Base-by-base conservation (phyloP, 805 yeast species). In the Saccharomycopsis sp. region DNA sequence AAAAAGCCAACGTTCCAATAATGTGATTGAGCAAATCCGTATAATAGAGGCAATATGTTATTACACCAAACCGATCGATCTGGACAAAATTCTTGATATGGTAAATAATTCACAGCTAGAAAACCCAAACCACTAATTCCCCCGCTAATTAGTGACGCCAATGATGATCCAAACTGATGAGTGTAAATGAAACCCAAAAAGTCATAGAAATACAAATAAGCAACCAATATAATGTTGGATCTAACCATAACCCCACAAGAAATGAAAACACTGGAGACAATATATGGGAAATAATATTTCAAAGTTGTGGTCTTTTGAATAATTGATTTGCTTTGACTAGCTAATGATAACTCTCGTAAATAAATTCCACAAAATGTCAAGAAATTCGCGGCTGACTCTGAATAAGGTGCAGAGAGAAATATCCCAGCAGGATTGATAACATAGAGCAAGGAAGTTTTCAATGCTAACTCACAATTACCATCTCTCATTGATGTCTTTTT, bases 1-100 rank as follows among this genome's bases (percentile, higher is more conserved):
- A 93, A 60, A 42, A 89, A 76, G 0, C 98, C 97, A 36, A 69
- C 72, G 53, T 79, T 74, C 98, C 98, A 93, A 60, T 90, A 88
- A 51, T 77, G 70, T 1, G 63, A 47, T 61, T 93, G 98, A 4
- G 94, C 84, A 59, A 71, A 85, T 2, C 74, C 60, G 54, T 79
- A 79, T 11, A 90, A 66, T 19, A 81, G 72, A 4, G 85, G 86
- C 0, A 84, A 41, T 6, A 21, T 8, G 3, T 64, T 52, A 11
- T 64, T 49, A 59, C 98, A 90, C 97, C 97, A 90, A 49, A 72
- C 84, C 5, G 85, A 79, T 47, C 87, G 64, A 11, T 62, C 71
- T 1, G 87, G 85, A 58, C 98, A 93, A 51, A 76, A 81, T 13
- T 56, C 54, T 2, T 36, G 26, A 54, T 77, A 88, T 1, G 88